phyloP scores from a whole-genome alignment of 305 asterid genomes.

The Fraxinus albicans region DNA sequence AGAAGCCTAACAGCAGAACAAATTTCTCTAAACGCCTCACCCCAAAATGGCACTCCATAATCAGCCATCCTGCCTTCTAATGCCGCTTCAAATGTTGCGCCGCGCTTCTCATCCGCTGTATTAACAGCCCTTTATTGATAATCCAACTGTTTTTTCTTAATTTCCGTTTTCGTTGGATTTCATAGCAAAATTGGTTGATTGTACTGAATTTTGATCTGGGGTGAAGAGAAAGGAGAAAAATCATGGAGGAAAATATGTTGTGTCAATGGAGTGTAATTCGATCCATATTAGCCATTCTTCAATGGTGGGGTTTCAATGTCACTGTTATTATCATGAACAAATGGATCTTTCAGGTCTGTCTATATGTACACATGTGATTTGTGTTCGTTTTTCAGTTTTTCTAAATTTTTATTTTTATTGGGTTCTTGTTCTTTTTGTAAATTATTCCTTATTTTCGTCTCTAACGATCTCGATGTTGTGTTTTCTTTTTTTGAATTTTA shows the following conservation, averaged over 20 bases:
- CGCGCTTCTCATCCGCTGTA: not conserved
- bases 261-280: slow-evolving; percentile 38
- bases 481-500: not conserved
- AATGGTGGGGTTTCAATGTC: slow-evolving; percentile 54
- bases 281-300: slow-evolving; percentile 41
- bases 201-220: not conserved
- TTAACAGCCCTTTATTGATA: not conserved
- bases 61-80: not conserved
- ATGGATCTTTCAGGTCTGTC: slow-evolving; percentile 48
- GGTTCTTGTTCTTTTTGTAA: not conserved
- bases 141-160: not conserved
- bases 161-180: not conserved
- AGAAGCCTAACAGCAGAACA: not conserved
- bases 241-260: slow-evolving; percentile 32
- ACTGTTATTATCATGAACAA: slow-evolving; percentile 49
- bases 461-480: not conserved
- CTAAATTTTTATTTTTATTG: not conserved
- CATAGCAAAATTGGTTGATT: not conserved
- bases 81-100: not conserved
- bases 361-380: not conserved
- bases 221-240: not conserved
- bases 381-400: not conserved
- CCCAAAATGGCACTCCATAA: not conserved
- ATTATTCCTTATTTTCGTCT: not conserved
- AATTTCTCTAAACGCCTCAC: not conserved